phyloP scores from a whole-genome alignment of 148 eudicot genomes.

The Camellia granthamiana region DNA sequence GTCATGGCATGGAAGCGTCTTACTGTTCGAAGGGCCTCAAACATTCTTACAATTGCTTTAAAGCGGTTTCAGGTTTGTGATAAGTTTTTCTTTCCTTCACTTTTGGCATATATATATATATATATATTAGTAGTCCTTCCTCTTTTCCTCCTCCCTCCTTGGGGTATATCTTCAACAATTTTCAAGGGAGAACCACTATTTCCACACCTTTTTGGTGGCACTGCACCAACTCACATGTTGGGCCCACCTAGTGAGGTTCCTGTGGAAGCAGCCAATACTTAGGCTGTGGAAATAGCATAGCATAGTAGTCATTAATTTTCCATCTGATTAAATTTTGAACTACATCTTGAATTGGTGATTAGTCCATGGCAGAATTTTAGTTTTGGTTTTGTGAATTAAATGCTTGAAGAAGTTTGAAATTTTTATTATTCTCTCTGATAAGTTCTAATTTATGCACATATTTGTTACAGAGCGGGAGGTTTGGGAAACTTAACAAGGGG shows the following conservation, averaged over 20 bases:
- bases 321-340: neutral
- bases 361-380: neutral
- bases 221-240: neutral
- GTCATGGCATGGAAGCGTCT: constrained; percentile 89
- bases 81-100: neutral
- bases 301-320: neutral
- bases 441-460: constrained; percentile 6
- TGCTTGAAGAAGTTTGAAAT: neutral
- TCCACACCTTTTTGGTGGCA: neutral
- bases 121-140: neutral
- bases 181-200: neutral
- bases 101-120: neutral
- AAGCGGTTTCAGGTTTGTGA: constrained; percentile 85
- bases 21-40: constrained; percentile 65
- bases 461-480: constrained; percentile 73
- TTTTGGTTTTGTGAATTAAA: neutral
- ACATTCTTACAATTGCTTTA: constrained; percentile 86
- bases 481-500: constrained; percentile 92
- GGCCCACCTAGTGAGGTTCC: neutral
- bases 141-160: neutral
- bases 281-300: neutral
- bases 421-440: neutral
- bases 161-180: neutral
- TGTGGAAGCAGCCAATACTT: neutral
- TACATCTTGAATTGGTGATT: neutral